Percentiles rank a stretch among this genome's conserved stretches.
Evolutionary conservation across 2,329 filamentous ascomycete species (phyloP).

Genomic region (Alternaria conjuncta): DNA sequence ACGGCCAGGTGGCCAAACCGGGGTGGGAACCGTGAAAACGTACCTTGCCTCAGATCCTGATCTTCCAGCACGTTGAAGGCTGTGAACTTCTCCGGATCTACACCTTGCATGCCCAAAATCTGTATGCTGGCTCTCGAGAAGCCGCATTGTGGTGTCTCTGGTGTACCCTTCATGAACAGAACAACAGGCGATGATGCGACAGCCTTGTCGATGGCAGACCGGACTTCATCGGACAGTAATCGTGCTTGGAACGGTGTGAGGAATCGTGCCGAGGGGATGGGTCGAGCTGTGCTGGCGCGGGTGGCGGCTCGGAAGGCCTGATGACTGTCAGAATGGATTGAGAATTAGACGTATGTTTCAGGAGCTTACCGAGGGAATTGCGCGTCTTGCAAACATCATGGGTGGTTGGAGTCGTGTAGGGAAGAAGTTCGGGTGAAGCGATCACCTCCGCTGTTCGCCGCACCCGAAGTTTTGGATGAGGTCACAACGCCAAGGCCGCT

Average conservation of each 20-base stretch:
- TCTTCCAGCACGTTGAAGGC: constrained; percentile 98
- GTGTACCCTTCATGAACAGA: constrained; percentile 99
- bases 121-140: constrained; percentile 96
- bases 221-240: constrained; percentile 80
- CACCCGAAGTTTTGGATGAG: constrained; percentile 37
- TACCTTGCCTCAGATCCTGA: constrained; percentile 80
- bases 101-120: constrained; percentile 91
- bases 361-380: constrained; percentile 42
- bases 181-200: constrained; percentile 89
- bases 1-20: neutral
- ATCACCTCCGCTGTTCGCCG: constrained; percentile 33
- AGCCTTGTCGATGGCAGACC: constrained; percentile 86
- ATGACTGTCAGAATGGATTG: constrained; percentile 10
- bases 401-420: constrained; percentile 15
- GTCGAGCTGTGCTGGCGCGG: constrained; percentile 35
- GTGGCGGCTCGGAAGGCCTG: constrained; percentile 48
- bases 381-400: constrained; percentile 49
- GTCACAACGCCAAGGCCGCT: constrained; percentile 34
- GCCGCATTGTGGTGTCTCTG: constrained; percentile 93
- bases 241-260: constrained; percentile 61
- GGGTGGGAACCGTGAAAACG: neutral
- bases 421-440: constrained; percentile 19
- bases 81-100: constrained; percentile 95
- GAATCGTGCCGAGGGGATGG: constrained; percentile 51
- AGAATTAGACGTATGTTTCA: neutral